phyloP scores from a whole-genome alignment of 768 basidiomycete genomes.

The Jaapia argillacea region DNA sequence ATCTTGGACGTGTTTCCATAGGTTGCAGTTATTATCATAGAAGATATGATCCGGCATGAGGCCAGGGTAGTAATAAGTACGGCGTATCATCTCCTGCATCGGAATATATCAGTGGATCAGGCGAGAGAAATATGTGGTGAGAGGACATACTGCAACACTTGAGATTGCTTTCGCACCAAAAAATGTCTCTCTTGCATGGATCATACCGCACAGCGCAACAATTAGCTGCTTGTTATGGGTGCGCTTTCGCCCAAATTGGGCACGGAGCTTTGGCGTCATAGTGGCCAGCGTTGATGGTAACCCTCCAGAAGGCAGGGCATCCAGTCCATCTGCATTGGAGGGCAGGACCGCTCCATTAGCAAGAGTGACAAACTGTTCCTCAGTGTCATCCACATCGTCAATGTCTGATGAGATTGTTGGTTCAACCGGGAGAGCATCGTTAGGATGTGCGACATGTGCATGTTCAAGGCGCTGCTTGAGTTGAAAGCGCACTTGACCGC shows the following conservation, averaged over 20 bases:
- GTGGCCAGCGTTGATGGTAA: constrained; percentile 2
- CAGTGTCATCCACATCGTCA: too few relatives aligned
- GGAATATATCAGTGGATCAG: constrained; percentile 6
- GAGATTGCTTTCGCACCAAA: constrained; percentile 14
- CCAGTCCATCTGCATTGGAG: neutral
- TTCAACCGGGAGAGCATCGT: too few relatives aligned
- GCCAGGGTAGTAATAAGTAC: constrained; percentile 3
- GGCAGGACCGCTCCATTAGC: too few relatives aligned
- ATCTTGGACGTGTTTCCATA: constrained; percentile 10
- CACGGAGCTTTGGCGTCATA: neutral
- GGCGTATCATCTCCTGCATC: constrained; percentile 6
- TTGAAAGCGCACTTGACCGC: constrained; percentile 2
- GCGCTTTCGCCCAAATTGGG: constrained; percentile 16
- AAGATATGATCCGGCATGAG: constrained; percentile 14
- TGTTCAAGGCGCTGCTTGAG: constrained; percentile 3
- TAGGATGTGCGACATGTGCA: neutral
- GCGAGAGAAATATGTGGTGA: neutral
- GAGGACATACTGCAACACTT: constrained; percentile 8
- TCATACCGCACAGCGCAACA: constrained; percentile 15
- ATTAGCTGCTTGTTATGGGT: constrained; percentile 17
- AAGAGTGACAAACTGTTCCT: too few relatives aligned
- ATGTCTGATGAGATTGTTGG: neutral
- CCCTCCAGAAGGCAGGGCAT: neutral
- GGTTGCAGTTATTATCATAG: constrained; percentile 19
- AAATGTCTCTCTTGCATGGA: constrained; percentile 11